These are phyloP conservation scores for Pinus albicaulis DNA, from an alignment of 75 land plant species.

Conservation along the genomic window DNA sequence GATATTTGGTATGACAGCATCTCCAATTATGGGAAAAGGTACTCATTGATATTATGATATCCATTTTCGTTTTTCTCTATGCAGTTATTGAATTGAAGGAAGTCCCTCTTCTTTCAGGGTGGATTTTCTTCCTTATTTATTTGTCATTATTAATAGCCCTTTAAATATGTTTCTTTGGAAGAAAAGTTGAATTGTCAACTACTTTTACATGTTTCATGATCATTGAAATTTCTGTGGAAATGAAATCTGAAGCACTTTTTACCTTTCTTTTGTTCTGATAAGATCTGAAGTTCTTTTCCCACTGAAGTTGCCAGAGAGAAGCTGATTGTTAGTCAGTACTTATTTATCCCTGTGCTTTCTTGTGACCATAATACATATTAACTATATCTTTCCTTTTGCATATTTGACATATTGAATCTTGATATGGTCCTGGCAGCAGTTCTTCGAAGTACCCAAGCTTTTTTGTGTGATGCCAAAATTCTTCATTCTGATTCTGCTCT, in stretches of 20 bases:
- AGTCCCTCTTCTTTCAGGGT: not conserved
- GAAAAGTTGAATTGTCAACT: not conserved
- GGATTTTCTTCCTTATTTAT: not conserved
- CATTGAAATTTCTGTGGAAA: not conserved
- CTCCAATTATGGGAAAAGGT: conserved; percentile 92
- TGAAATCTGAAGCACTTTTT: too few species aligned
- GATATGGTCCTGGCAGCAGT: not conserved
- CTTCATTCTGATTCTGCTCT: too few species aligned
- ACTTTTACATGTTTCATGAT: not conserved
- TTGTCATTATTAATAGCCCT: not conserved
- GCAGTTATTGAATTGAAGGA: not conserved
- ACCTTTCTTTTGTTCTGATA: not conserved
- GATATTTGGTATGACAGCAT: conserved; percentile 99
- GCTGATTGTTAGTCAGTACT: not conserved
- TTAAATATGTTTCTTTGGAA: not conserved
- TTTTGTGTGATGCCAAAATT: too few species aligned
- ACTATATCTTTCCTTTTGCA: too few species aligned
- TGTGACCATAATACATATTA: not conserved
- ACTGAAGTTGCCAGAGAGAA: not conserved
- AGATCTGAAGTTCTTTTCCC: not conserved
- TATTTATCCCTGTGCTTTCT: not conserved
- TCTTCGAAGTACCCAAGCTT: too few species aligned
- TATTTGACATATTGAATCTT: too few species aligned
- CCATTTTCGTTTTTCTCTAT: not conserved
- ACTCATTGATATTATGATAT: not conserved